Evolutionary conservation across 2,329 filamentous ascomycete genomes (phyloP), one percentile per base, ranked within the genome.

Genomic region (Fusarium setosum): DNA sequence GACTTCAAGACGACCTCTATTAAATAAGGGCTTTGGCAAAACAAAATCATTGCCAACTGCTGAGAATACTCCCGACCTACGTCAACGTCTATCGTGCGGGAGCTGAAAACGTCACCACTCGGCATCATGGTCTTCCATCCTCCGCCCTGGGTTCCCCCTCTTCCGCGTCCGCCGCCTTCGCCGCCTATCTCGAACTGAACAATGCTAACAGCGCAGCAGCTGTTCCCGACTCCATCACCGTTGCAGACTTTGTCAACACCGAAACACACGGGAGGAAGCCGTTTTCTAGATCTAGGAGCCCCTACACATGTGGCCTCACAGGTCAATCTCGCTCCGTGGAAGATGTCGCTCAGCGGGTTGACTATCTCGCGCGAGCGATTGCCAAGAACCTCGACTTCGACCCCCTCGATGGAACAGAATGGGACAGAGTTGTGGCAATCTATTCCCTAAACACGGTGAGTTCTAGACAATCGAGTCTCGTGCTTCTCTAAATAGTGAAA

Each of bases 371-470:
- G n/a, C 85, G 90, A 48, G 90, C 86, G 11, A 78, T 96, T 26
- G 84, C 54, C 4, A 67, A 87, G 35, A 88, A 91, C 72, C 87
- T 92, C 65, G 88, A 86, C 24, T 93, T 92, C 84, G 76, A 84
- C 32, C 87, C 90, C 2, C 90, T 92, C 59, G 76, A 88, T 51
- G 92, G 90, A 13, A 87, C 87, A 0, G 90, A 94, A 72, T 96
- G 90, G 90, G 92, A 96, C 70, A 94, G 94, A 75, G 91, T 94
- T 17, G 81, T 93, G 37, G 90, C 83, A 2, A 81, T 94, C 26
- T 96, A 92, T 79, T 90, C 90, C 6, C 77, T 94, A 56, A 96
- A 96, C 73, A 92, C 92, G 15, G 91, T 92, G 8, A n/a, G 49
- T 18, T 12, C 5, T 4, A 83, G 63, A 6, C 12, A 21, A 20